Evolutionary conservation across 352 stramenopile species (phyloP), one percentile per base, ranked within the genome.

Genomic region (Blastocystis sp.): DNA sequence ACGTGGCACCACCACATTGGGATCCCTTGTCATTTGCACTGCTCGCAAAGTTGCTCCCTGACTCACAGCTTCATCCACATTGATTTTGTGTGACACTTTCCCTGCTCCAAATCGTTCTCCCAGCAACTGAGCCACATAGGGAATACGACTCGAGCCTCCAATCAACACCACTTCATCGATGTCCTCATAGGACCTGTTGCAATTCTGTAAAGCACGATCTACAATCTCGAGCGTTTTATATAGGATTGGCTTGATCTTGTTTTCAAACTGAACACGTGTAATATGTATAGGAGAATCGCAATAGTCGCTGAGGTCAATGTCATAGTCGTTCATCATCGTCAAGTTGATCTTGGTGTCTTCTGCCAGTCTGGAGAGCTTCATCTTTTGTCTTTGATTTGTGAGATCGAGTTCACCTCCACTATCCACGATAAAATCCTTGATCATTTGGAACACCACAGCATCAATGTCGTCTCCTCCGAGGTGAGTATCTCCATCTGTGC

Each of bases 221-320:
- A 91, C 56, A n/a, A 90, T 79, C 29, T n/a, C 23, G 29, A 90
- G 66, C 41, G 66, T 87, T 29, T 61, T 90, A 0, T 76, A 50
- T 91, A 99, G 96, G 70, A 92, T 90, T 91, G 98, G 94, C 90
- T 91, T 92, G 90, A 96, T 96, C 43, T 98, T 92, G 90, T 98
- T 95, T 91, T 98, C 96, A 90, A 98, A 98, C 84, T 96, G 92
- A 26, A 95, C 94, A 87, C 96, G 95, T 82, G 96, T 98, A 62
- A 99, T 94, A 1, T 34, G 29, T 91, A 96, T 98, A 34, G 56
- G 4, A 15, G n/a, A 26, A 0, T 77, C 66, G 15, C 39, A 53
- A 45, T 54, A 84, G 2, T 11, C 41, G 29, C 50, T 53, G 26
- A 9, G 11, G 1, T 84, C 73, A 18, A 64, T 23, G 13, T 68